These are phyloP conservation scores for Sungouiozyma intestinalis DNA, from an alignment of 805 yeast species.

Conservation along the genomic window DNA sequence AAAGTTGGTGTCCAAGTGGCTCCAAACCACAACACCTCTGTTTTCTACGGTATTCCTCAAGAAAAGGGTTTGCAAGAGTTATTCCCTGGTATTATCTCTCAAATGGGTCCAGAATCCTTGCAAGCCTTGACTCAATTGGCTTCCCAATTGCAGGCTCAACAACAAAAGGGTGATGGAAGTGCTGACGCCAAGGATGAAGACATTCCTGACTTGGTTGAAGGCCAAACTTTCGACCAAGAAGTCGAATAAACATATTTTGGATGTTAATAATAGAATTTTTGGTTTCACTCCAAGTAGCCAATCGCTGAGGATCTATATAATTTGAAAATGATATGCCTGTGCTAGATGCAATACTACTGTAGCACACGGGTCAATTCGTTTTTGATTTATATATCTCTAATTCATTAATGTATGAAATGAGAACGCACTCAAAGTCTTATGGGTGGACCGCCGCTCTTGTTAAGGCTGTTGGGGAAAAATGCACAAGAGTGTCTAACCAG, in stretches of 20 bases:
- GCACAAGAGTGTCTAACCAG: too few relatives aligned
- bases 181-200: constrained; percentile 45
- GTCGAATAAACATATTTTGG: constrained; percentile 20
- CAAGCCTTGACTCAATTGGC: constrained; percentile 84
- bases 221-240: constrained; percentile 31
- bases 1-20: constrained; percentile 95
- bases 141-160: constrained; percentile 62
- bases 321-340: too few relatives aligned
- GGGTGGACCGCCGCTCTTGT: too few relatives aligned
- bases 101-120: constrained; percentile 91
- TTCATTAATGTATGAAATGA: neutral
- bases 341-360: too few relatives aligned
- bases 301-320: neutral
- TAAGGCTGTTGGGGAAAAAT: too few relatives aligned
- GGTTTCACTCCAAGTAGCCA: neutral
- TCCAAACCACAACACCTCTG: constrained; percentile 80
- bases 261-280: neutral
- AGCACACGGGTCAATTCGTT: neutral
- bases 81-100: constrained; percentile 89
- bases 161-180: constrained; percentile 41
- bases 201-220: constrained; percentile 43
- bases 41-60: constrained; percentile 90
- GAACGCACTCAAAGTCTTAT: too few relatives aligned
- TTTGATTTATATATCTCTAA: neutral
- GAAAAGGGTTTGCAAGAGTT: constrained; percentile 86